These are phyloP conservation scores for Meyerozyma elateridarum DNA, from an alignment of 1,139 yeast species.

Conservation along the genomic window DNA sequence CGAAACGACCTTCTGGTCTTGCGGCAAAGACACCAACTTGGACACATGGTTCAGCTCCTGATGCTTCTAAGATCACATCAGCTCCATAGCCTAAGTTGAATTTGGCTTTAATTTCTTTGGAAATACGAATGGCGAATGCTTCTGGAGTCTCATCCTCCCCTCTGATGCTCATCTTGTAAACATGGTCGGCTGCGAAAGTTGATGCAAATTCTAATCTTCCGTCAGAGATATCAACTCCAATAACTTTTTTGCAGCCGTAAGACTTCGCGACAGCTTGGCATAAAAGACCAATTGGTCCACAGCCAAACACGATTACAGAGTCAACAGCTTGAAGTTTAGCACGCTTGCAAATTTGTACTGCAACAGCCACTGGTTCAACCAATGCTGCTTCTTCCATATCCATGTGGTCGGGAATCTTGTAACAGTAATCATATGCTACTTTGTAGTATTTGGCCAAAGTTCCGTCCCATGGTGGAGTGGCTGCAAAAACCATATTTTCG, in stretches of 20 bases:
- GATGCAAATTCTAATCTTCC: constrained; percentile 4
- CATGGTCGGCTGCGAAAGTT: constrained; percentile 3
- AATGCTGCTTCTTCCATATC: constrained; percentile 4
- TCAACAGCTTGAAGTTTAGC: constrained; percentile 1
- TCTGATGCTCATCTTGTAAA: constrained; percentile 5
- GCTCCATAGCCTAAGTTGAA: constrained; percentile 1
- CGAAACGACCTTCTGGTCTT: constrained; percentile 2
- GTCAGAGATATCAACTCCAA: constrained; percentile 4
- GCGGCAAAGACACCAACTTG: constrained; percentile 4
- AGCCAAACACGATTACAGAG: constrained; percentile 3
- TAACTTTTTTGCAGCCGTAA: constrained; percentile 1
- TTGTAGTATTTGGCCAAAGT: constrained; percentile 4
- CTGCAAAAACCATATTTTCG: constrained; percentile 4
- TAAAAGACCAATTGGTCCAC: constrained; percentile 5
- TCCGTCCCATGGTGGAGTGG: constrained; percentile 41
- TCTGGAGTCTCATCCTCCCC: constrained; percentile 1
- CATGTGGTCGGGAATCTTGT: constrained; percentile 6
- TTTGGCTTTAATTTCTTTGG: constrained; percentile 1
- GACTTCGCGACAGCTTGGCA: constrained; percentile 4
- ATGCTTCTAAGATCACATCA: constrained; percentile 4
- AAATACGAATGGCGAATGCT: constrained; percentile 2
- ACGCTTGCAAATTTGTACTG: constrained; percentile 4
- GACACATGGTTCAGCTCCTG: constrained; percentile 6
- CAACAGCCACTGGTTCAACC: constrained; percentile 5
- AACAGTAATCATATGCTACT: constrained; percentile 3